These are phyloP conservation scores for Beauveria pseudobassiana DNA, from an alignment of 2,329 filamentous ascomycete genomes.

Conservation along the genomic window DNA sequence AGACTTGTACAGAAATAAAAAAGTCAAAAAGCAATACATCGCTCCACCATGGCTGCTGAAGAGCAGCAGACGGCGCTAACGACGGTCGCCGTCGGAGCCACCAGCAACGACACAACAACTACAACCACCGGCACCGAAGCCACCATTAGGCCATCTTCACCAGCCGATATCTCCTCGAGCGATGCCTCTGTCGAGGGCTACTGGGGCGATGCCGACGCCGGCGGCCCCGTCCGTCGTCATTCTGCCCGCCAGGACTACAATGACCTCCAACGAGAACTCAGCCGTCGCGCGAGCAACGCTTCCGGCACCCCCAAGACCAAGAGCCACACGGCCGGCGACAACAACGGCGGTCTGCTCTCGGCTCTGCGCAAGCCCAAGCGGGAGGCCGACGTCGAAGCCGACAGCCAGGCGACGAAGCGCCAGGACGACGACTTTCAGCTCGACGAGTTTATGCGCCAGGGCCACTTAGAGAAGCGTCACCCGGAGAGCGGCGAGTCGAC, in stretches of 20 bases:
- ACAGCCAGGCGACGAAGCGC: conserved; percentile 18
- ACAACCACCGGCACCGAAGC: not conserved
- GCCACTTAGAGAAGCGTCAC: conserved; percentile 66
- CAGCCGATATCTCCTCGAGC: conserved; percentile 3
- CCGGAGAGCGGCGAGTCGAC: conserved; percentile 51
- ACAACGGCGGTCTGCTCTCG: not conserved
- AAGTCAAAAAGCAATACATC: not conserved
- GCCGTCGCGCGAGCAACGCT: conserved; percentile 12
- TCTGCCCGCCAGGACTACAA: conserved; percentile 16
- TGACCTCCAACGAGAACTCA: conserved; percentile 19
- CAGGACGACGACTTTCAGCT: conserved; percentile 59
- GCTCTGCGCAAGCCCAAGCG: conserved; percentile 3
- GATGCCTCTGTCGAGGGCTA: conserved; percentile 16
- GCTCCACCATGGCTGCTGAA: conserved; percentile 4
- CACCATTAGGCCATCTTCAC: not conserved
- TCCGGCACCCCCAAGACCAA: conserved; percentile 6
- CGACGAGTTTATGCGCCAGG: conserved; percentile 62
- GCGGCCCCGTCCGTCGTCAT: conserved; percentile 15
- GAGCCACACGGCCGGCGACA: not conserved
- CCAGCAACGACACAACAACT: not conserved
- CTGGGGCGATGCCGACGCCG: conserved; percentile 20
- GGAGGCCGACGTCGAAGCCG: conserved; percentile 8
- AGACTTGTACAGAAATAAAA: not conserved
- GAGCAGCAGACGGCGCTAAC: conserved; percentile 4
- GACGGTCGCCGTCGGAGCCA: not conserved